Conservation (phyloP, 306 rosid genomes). For the Vigna unguiculata region DNA sequence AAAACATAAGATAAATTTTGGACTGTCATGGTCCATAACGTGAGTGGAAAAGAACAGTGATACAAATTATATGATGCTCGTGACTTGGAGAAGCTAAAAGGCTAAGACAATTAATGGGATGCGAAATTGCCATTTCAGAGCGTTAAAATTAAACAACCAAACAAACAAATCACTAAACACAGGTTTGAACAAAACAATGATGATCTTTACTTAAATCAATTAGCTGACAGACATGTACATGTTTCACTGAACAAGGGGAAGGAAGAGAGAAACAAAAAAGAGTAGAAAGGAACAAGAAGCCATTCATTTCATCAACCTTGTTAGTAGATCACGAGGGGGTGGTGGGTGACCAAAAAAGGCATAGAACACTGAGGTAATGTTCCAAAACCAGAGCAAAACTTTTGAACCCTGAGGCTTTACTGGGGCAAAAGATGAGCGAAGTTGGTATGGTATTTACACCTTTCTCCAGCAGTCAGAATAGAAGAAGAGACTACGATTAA, state of each 20-base stretch:
- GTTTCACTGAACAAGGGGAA: slow-evolving; percentile 6
- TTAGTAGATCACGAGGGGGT: slow-evolving; percentile 48
- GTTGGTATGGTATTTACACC: slow-evolving; percentile 60
- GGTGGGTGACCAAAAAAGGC: slow-evolving; percentile 8
- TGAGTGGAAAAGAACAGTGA: not conserved
- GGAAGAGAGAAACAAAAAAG: not conserved
- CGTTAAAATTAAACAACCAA: not conserved
- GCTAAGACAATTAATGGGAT: not conserved
- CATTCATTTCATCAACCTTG: slow-evolving; percentile 46
- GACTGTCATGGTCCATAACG: not conserved
- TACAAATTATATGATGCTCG: not conserved
- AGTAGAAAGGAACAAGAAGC: slow-evolving; percentile 10
- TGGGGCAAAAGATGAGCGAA: slow-evolving; percentile 48
- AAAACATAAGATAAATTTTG: not conserved
- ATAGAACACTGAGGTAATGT: slow-evolving; percentile 41
- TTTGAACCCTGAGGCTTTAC: slow-evolving; percentile 40
- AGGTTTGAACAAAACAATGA: slow-evolving; percentile 35
- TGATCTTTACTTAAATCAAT: slow-evolving; percentile 39
- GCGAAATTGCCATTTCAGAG: not conserved
- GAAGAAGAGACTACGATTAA: slow-evolving; percentile 40
- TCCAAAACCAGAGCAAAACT: slow-evolving; percentile 33
- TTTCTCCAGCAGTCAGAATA: slow-evolving; percentile 49
- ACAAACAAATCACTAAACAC: not conserved
- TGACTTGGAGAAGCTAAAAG: not conserved
- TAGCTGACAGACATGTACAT: slow-evolving; percentile 55